Conservation (phyloP, 1,139 yeast genomes). For the Petasospora rhodanensis region DNA sequence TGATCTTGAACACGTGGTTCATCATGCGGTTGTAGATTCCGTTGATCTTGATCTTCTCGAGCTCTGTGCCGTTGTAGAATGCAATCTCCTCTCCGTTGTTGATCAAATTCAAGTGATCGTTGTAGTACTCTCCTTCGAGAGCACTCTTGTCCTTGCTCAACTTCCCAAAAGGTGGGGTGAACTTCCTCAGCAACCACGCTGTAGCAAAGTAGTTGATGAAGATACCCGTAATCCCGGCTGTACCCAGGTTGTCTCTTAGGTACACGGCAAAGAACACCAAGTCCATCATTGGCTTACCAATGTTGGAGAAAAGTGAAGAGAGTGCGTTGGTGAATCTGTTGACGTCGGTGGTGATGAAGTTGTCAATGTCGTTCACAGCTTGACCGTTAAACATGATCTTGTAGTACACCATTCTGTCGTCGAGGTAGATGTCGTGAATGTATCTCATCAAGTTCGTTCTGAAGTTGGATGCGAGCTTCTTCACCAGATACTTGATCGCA, state of each 20-base stretch:
- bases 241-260: constrained; percentile 79
- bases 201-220: constrained; percentile 77
- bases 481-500: constrained; percentile 77
- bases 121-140: constrained; percentile 86
- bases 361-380: constrained; percentile 48
- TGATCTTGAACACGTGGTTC: constrained; percentile 41
- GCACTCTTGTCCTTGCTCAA: constrained; percentile 68
- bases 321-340: constrained; percentile 78
- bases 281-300: constrained; percentile 91
- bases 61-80: constrained; percentile 84
- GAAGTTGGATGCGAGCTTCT: constrained; percentile 75
- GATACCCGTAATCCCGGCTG: constrained; percentile 78
- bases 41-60: constrained; percentile 66
- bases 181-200: constrained; percentile 65
- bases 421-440: constrained; percentile 86
- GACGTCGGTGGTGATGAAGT: constrained; percentile 82
- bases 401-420: constrained; percentile 76
- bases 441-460: constrained; percentile 82
- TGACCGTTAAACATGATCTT: constrained; percentile 47
- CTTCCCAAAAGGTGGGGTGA: constrained; percentile 85
- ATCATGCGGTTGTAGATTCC: constrained; percentile 58
- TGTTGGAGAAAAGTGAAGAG: constrained; percentile 77
- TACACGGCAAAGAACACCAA: constrained; percentile 83
- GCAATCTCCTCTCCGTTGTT: constrained; percentile 93
- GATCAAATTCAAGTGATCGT: constrained; percentile 79